Evolutionary conservation across 495 filamentous ascomycete genomes (phyloP), one percentile per base, ranked within the genome.

Genomic region (Hypoxylon trugodes): DNA sequence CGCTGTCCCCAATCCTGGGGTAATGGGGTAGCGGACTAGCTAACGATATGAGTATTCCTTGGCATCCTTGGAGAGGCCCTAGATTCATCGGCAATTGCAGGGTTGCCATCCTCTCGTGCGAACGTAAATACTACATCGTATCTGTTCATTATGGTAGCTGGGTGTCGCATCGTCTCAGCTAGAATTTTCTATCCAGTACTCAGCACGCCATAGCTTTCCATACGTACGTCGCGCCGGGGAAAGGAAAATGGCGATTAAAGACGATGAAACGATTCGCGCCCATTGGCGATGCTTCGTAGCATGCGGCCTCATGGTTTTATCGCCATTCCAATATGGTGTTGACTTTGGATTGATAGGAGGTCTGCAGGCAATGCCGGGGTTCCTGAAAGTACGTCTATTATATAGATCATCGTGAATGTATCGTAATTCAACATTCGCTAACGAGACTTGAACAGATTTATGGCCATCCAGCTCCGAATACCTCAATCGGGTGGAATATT

Each of bases 281-380:
- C 71, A 80, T 51, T 68, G 65, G 65, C 65, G 65, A 36, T 68
- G 65, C 48, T 68, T 68, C 24, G 22, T 59, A 3, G 73, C 73
- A 40, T 77, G 69, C 60, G 74, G 66, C 45, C 74, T 73, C n/a
- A 76, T 72, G 71, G 73, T 71, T 37, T 77, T 76, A 55, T 73
- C 56, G 30, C 78, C 80, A 18, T 84, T 84, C 57, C 81, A 84
- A 64, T 84, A 83, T 75, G 80, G 82, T 7, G 60, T 83, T 28
- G 81, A 84, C 56, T 83, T 81, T 48, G 79, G 77, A 4, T 57
- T 81, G 48, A 81, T 84, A 59, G 80, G 77, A 25, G 79, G 81
- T 28, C 62, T 84, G n/a, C 81, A 83, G 65, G 81, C 80, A 3
- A 84, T 83, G 81, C 63, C 76, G 24, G 81, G 81, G 4, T 84